Evolutionary conservation across 2,329 filamentous ascomycete species (phyloP).

Genomic region (Pyrenochaeta sp.): DNA sequence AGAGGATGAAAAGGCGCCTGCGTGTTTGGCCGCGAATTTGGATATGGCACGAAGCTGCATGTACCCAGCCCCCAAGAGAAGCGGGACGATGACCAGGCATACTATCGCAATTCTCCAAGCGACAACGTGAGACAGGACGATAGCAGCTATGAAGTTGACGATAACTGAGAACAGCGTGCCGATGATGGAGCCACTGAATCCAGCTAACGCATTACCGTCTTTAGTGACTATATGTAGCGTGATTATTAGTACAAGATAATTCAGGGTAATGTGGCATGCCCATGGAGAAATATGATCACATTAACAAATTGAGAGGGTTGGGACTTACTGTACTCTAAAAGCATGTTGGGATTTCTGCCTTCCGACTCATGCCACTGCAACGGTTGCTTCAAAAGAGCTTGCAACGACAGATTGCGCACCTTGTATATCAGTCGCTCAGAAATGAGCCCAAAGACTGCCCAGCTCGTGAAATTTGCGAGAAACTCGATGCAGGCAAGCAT

Average conservation of each 20-base stretch:
- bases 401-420: constrained; percentile 70
- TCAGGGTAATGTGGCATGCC: no score
- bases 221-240: constrained; percentile 60
- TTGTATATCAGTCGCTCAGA: constrained; percentile 72
- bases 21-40: constrained; percentile 64
- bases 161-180: constrained; percentile 73
- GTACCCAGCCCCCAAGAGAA: constrained; percentile 73
- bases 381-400: constrained; percentile 71
- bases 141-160: constrained; percentile 73
- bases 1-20: constrained; percentile 60
- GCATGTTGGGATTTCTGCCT: constrained; percentile 66
- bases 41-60: constrained; percentile 72
- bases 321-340: constrained; percentile 66
- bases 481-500: constrained; percentile 68
- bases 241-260: no score
- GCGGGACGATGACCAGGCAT: constrained; percentile 72
- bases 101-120: constrained; percentile 81
- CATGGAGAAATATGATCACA: no score
- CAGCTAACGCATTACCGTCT: constrained; percentile 72
- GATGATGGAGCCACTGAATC: constrained; percentile 74
- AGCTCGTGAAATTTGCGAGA: constrained; percentile 68
- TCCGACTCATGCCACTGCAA: constrained; percentile 76
- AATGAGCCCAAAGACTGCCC: constrained; percentile 65
- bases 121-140: constrained; percentile 74
- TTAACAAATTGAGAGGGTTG: no score